These are phyloP conservation scores for Salix koriyanagi DNA, from an alignment of 345 rosid genomes.

Conservation along the genomic window DNA sequence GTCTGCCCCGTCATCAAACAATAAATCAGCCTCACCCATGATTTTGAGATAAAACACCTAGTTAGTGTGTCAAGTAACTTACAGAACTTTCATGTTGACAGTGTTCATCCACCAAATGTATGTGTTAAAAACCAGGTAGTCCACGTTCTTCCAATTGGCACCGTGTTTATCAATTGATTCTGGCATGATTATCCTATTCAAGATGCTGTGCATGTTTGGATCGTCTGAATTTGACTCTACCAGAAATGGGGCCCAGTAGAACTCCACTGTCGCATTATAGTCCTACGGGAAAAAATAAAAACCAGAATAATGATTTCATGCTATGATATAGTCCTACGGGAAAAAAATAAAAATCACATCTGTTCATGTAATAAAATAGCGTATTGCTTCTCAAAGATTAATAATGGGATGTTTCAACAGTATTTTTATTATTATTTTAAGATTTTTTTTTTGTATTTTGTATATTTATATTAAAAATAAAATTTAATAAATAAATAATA, in stretches of 20 bases:
- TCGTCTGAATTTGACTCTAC: constrained; percentile 95
- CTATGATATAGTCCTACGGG: constrained; percentile 50
- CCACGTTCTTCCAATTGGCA: constrained; percentile 67
- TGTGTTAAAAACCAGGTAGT: constrained; percentile 71
- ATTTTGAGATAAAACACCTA: background rate
- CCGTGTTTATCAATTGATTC: constrained; percentile 84
- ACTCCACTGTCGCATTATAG: constrained; percentile 79
- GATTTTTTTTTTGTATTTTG: no score
- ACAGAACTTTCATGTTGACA: constrained; percentile 64
- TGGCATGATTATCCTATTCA: constrained; percentile 65
- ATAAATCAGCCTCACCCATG: background rate
- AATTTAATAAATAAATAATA: background rate
- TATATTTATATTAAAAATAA: no score
- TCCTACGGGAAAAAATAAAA: constrained; percentile 33
- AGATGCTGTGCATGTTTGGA: constrained; percentile 62
- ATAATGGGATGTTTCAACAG: no score
- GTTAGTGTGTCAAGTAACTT: constrained; percentile 17
- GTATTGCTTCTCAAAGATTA: no score
- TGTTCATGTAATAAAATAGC: no score
- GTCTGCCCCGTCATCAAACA: constrained; percentile 35
- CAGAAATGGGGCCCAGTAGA: constrained; percentile 85
- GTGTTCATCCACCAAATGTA: constrained; percentile 93
- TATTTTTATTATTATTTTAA: no score
- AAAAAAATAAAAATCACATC: background rate
- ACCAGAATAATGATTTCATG: background rate